phyloP scores from a whole-genome alignment of 192 early-diverging fungal species.

The Phycomyces blakesleeanus region DNA sequence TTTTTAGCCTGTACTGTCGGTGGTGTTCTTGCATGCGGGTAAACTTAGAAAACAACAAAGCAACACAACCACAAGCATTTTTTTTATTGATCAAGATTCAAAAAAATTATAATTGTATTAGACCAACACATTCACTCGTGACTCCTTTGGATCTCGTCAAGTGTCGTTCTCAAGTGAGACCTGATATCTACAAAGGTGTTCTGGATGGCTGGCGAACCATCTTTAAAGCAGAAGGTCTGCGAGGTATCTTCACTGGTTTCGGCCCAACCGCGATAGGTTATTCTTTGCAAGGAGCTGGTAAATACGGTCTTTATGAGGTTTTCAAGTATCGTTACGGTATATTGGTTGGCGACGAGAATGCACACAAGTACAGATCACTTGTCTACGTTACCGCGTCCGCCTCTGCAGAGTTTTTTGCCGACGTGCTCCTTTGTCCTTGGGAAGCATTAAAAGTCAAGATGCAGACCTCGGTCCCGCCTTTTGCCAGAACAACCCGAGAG shows the following conservation, averaged over 20 bases:
- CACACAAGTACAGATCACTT: conserved; percentile 69
- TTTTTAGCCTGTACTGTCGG: conserved; percentile 38
- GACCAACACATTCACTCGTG: conserved; percentile 34
- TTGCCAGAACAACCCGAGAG: conserved; percentile 62
- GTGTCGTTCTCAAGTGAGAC: conserved; percentile 37
- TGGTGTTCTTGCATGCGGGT: conserved; percentile 40
- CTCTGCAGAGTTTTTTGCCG: conserved; percentile 78
- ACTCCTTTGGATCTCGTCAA: conserved; percentile 47
- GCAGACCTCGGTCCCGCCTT: conserved; percentile 76
- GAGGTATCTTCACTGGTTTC: conserved; percentile 73
- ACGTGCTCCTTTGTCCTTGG: conserved; percentile 79
- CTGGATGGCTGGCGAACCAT: conserved; percentile 41
- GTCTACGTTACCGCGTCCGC: conserved; percentile 73
- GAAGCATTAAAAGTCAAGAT: conserved; percentile 86
- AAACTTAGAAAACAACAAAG: background rate
- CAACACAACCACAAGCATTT: too few relatives aligned
- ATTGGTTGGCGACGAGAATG: conserved; percentile 62
- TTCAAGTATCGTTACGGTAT: conserved; percentile 77
- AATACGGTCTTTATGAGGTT: conserved; percentile 89
- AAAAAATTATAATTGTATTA: background rate
- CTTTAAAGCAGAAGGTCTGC: conserved; percentile 53
- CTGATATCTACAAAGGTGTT: conserved; percentile 33
- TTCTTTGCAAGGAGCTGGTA: conserved; percentile 80
- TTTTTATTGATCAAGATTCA: too few relatives aligned
- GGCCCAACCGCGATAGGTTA: conserved; percentile 81